Percentiles rank a stretch among this genome's conserved stretches.
Conservation (phyloP, 23 red algal species). For the Gracilariopsis chorda region DNA sequence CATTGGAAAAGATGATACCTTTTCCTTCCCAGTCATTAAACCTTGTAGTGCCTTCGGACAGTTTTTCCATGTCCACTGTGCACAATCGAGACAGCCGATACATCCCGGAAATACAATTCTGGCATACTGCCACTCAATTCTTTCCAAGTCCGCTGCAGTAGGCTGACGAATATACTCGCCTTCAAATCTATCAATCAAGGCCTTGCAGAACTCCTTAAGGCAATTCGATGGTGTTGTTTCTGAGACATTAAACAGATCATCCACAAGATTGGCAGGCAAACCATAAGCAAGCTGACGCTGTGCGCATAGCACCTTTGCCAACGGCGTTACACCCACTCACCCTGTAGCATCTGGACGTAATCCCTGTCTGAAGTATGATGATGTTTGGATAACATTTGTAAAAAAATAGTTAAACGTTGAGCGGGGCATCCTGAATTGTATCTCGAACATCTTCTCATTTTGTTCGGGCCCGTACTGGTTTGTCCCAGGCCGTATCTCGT, state of each 20-base stretch:
- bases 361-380: constrained; percentile 12
- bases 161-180: neutral
- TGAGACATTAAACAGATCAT: constrained; percentile 50
- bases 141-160: neutral
- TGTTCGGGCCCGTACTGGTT: constrained; percentile 6
- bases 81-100: constrained; percentile 28
- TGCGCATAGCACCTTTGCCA: constrained; percentile 22
- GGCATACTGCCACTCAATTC: neutral
- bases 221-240: neutral
- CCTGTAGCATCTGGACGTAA: constrained; percentile 35
- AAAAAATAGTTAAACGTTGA: neutral
- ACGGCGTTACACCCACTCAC: constrained; percentile 8
- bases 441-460: constrained; percentile 11
- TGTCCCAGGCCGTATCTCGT: constrained; percentile 7
- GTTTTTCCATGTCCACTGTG: constrained; percentile 13
- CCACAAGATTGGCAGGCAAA: neutral
- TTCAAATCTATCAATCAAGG: no score
- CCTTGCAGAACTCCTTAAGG: neutral
- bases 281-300: constrained; percentile 11
- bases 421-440: neutral
- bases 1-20: neutral
- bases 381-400: neutral
- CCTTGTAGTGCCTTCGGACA: constrained; percentile 20
- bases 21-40: constrained; percentile 28
- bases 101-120: neutral